phyloP scores from a whole-genome alignment of 1,284 basidiomycete genomes.

The Ustilago nuda region DNA sequence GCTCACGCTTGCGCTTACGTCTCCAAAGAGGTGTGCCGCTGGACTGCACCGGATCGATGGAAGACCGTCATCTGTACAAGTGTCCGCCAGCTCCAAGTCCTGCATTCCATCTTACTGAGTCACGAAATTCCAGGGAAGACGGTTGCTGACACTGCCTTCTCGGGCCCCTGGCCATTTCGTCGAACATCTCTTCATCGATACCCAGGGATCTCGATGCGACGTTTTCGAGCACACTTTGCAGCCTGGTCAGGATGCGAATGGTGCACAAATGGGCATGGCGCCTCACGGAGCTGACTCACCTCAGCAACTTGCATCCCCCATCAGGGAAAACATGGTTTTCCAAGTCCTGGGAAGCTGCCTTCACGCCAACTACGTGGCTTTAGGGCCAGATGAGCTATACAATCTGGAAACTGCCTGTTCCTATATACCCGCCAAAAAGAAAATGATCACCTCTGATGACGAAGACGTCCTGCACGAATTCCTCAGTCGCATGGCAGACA shows the following conservation, averaged over 20 bases:
- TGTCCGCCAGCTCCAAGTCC: slow-evolving; percentile 4
- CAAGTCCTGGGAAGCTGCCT: slow-evolving; percentile 8
- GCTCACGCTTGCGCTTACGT: slow-evolving; percentile 51
- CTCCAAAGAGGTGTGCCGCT: slow-evolving; percentile 45
- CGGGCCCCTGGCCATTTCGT: slow-evolving; percentile 20
- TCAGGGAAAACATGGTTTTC: no score
- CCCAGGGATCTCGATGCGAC: not conserved
- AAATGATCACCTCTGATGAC: slow-evolving; percentile 21
- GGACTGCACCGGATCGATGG: slow-evolving; percentile 50
- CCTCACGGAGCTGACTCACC: no score
- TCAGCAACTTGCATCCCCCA: not conserved
- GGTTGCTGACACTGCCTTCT: slow-evolving; percentile 7
- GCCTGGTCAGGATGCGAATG: no score
- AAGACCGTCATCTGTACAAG: slow-evolving; percentile 35
- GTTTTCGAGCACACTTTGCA: no score
- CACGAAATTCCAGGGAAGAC: not conserved
- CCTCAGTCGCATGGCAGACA: not conserved
- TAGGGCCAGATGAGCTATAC: slow-evolving; percentile 6
- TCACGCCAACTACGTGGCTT: slow-evolving; percentile 32
- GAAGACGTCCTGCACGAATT: not conserved
- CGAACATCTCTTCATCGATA: slow-evolving; percentile 51
- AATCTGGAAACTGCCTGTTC: not conserved
- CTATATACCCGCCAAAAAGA: not conserved
- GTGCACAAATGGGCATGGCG: not conserved
- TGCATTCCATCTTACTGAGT: not conserved